Evolutionary conservation across 2,329 filamentous ascomycete genomes (phyloP), one percentile per base, ranked within the genome.

Genomic region (Fusarium sp.): DNA sequence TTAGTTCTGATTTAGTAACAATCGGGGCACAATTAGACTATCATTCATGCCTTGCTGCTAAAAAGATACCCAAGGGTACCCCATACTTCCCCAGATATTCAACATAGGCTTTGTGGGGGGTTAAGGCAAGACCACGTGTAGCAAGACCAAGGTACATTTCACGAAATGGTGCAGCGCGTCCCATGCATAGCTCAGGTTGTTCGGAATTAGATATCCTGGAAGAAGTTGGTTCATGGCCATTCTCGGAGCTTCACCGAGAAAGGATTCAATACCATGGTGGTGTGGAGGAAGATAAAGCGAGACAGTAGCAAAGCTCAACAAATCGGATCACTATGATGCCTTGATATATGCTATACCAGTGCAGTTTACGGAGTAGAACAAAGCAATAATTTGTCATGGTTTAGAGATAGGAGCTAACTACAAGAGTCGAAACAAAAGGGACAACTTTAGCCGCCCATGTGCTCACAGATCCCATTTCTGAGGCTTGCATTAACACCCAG

Each of bases 191-290:
- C 40, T 49, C 8, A 51, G n/a, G 51, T 10, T 25, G 14, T 48
- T 27, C 44, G 47, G 50, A 55, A 32, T 7, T 46, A n/a, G 33
- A 53, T 27, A 10, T 43, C 19, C 39, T 30, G 15, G 7, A 43
- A 20, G 20, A 23, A 11, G 17, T 4, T 30, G 3, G 2, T 32
- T 37, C n/a, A n/a, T 32, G n/a, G 6, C 40, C 11, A 4, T n/a
- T 10, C 22, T 62, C 66, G 62, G 66, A 70, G 46, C 62, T 67
- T 69, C 53, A 17, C 66, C 66, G 66, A 70, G 23, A 4, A 4
- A 19, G 15, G 32, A 9, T 33, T 33, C 13, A 37, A 23, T 30
- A 7, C 4, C 22, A 43, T 9, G 32, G 22, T 47, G 40, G 39
- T 48, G 51, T 45, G 20, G 32, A 49, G 40, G 52, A 56, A 30